phyloP scores from a whole-genome alignment of 2,329 filamentous ascomycete genomes.

The Monosporascus sp. region DNA sequence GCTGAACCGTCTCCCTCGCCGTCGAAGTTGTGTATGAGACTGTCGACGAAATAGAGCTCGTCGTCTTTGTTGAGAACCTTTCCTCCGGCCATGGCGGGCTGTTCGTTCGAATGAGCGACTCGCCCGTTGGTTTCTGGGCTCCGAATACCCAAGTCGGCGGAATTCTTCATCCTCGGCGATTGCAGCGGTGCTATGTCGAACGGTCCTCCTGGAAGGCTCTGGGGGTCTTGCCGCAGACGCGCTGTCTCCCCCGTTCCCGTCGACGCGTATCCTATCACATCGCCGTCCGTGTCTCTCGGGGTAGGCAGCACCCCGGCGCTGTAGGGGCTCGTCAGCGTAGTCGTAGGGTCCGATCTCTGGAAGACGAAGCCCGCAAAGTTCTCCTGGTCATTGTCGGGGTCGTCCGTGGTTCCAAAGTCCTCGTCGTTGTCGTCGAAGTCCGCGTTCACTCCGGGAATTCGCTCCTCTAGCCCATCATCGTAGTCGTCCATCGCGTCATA shows the following conservation, averaged over 20 bases:
- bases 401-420: conserved; percentile 31
- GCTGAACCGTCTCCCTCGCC: conserved; percentile 47
- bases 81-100: conserved; percentile 7
- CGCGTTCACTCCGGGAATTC: conserved; percentile 54
- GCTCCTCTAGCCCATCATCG: conserved; percentile 60
- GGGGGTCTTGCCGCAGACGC: conserved; percentile 15
- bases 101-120: conserved; percentile 9
- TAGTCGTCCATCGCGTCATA: conserved; percentile 62
- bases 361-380: conserved; percentile 58
- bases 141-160: conserved; percentile 40
- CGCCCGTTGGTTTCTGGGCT: conserved; percentile 21
- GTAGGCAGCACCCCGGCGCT: conserved; percentile 43
- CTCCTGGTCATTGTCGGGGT: conserved; percentile 52
- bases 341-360: conserved; percentile 47
- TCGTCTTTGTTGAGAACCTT: conserved; percentile 38
- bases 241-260: conserved; percentile 45
- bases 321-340: conserved; percentile 45
- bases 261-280: conserved; percentile 52
- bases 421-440: conserved; percentile 41
- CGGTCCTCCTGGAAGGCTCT: conserved; percentile 1
- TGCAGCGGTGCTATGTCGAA: conserved; percentile 4
- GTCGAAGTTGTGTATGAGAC: conserved; percentile 48
- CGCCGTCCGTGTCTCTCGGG: conserved; percentile 50
- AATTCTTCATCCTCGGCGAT: conserved; percentile 12
- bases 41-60: conserved; percentile 67